Conservation (phyloP, 805 yeast species). For the Scheffersomyces stipitis region DNA sequence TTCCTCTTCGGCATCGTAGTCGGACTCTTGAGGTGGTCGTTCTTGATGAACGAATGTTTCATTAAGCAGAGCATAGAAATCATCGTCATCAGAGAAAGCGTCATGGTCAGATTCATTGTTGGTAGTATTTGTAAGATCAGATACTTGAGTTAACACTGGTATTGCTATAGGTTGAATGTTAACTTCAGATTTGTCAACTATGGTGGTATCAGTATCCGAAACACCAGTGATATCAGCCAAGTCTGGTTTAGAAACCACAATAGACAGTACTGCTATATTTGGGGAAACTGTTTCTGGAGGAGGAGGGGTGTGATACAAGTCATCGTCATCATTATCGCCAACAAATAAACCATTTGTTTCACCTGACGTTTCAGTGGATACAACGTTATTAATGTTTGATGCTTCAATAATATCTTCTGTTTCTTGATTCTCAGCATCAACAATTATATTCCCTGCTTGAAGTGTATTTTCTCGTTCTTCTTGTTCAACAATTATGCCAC, state of each 20-base stretch:
- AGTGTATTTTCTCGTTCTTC: conserved; percentile 9
- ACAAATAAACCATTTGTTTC: conserved; percentile 11
- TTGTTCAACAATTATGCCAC: conserved; percentile 6
- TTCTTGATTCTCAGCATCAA: conserved; percentile 3
- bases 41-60: no score
- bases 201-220: no score
- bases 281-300: no score
- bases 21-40: no score
- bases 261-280: no score
- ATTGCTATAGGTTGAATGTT: neutral
- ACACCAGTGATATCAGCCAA: no score
- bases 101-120: conserved; percentile 14
- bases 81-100: conserved; percentile 27
- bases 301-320: neutral
- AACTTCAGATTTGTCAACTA: no score
- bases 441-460: neutral
- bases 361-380: neutral
- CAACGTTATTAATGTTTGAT: neutral
- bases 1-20: conserved; percentile 33
- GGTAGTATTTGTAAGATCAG: neutral
- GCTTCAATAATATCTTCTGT: neutral
- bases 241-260: no score
- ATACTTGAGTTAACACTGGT: neutral
- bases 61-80: conserved; percentile 6
- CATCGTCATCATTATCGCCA: conserved; percentile 13